Evolutionary conservation across 495 filamentous ascomycete species (phyloP), one percentile per base, ranked within the genome.

Genomic region (Terfezia claveryi): DNA sequence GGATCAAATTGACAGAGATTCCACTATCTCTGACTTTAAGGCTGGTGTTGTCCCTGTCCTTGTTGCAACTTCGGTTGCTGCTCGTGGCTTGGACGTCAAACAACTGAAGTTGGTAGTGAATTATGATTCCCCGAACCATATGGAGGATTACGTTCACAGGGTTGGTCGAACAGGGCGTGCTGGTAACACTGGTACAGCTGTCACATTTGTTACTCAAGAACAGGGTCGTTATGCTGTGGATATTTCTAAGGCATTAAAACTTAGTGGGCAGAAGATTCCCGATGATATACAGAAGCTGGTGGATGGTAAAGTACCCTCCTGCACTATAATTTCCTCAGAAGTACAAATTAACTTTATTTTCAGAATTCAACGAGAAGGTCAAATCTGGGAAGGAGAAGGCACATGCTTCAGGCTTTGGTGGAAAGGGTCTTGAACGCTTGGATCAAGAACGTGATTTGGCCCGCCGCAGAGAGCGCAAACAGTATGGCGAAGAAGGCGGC

Each of bases 111-210:
- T 96, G 16, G 92, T 99, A 20, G 80, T 99, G 63, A 99, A 99
- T 61, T 99, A 87, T 64, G 92, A 99, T 66, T 82, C 83, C 4
- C 92, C 92, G 4, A 94, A 93, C 64, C 92, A 99, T 69, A 71
- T 93, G 37, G 92, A 99, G 69, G 92, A 99, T 64, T 99, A 99
- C 63, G 89, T 99, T 10, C 92, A 99, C 66, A 83, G 92, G 60
- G 85, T 83, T 54, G 92, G 92, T 52, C 80, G 92, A 56, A 99
- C 92, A 9, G 92, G 92, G 7, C 80, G 92, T 68, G 92, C 92
- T 32, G 92, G 92, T 32, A 92, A 94, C 63, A 92, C 76, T 7
- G 92, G 92, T 57, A 94, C 86, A 20, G 92, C 91, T 0, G 84
- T 96, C 49, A 96, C 91, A 0, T 94, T 99, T 67, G 71, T 99